Evolutionary conservation across 192 early-diverging fungal genomes (phyloP).

Genomic region (Rhizophlyctis rosea): DNA sequence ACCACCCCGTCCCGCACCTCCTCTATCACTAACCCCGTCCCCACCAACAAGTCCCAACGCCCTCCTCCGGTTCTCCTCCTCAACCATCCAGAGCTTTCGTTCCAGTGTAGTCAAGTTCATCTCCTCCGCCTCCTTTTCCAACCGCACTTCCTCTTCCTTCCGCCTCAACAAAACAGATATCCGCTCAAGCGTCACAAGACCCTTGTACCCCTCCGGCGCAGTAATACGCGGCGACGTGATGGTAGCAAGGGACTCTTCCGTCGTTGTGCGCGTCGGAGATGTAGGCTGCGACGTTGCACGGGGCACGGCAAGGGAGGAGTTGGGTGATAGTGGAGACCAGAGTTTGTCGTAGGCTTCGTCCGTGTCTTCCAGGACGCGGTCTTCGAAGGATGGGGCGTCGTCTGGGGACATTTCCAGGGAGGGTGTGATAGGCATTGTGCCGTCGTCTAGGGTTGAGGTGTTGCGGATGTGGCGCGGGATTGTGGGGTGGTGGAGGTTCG

Average conservation of each 20-base stretch:
- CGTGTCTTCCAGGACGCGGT: not conserved
- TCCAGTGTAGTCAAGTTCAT: slow-evolving; percentile 35
- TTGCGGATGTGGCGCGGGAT: too few relatives aligned
- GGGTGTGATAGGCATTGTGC: too few relatives aligned
- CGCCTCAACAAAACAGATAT: slow-evolving; percentile 33
- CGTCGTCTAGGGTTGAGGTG: too few relatives aligned
- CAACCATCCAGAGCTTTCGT: slow-evolving; percentile 16
- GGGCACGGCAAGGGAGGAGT: not conserved
- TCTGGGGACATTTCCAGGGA: too few relatives aligned
- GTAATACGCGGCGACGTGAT: not conserved
- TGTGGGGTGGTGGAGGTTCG: too few relatives aligned
- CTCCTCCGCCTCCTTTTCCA: slow-evolving; percentile 29
- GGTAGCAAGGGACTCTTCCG: not conserved
- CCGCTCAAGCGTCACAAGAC: slow-evolving; percentile 28
- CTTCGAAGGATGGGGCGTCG: not conserved
- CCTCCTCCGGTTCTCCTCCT: slow-evolving; percentile 13
- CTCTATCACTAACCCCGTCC: not conserved
- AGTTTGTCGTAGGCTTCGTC: not conserved
- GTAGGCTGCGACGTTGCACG: not conserved
- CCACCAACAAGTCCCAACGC: not conserved
- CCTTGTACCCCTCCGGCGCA: slow-evolving; percentile 4
- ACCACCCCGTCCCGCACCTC: not conserved
- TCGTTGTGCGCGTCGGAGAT: slow-evolving; percentile 1
- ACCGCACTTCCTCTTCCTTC: slow-evolving; percentile 35
- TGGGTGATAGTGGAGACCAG: not conserved